Evolutionary conservation across 495 filamentous ascomycete species (phyloP), one percentile per base, ranked within the genome.

Genomic region (Neurospora sp.): DNA sequence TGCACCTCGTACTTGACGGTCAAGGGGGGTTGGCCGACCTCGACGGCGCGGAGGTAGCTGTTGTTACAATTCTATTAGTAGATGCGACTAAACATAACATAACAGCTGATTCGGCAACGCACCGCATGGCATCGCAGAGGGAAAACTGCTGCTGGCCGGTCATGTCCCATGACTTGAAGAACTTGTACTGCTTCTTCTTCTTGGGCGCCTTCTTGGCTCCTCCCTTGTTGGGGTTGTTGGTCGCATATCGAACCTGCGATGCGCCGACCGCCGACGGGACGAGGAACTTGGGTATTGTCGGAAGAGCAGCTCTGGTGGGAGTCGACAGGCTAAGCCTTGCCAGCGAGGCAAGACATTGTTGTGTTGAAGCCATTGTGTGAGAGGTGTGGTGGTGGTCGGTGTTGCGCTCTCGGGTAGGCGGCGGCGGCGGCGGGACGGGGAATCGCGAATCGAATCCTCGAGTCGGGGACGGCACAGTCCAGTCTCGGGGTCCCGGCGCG

Each of bases 71-170:
- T 40, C 39, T 40, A 12, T 40, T 40, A 40, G 39, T 40, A 4
- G 11, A 40, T 40, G 39, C 11, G 4, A 22, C 10, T 14, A 12
- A 12, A 48, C 8, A 20, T 5, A 20, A n/a, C 18, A 27, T 27
- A 9, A 10, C 41, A 4, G 44, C n/a, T 46, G n/a, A 48, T 48
- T 53, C 20, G 46, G 46, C 5, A 31, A 76, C 87, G 68, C 87
- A 95, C 92, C 94, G 88, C 90, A 99, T 96, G 8, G 96, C 96
- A 85, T 99, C 96, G 75, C 92, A 92, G 12, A 99, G 86, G 6
- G 92, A 86, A 79, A 89, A 96, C 74, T 92, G 89, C 42, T 93
- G 78, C 83, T 75, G 89, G 83, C 74, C 87, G 76, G 84, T 35
- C 80, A 85, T 80, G 88, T 97, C 73, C 85, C 88, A 73, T 81